Conservation (phyloP, 2,329 filamentous ascomycete species). For the Teratosphaeria nubilosa region DNA sequence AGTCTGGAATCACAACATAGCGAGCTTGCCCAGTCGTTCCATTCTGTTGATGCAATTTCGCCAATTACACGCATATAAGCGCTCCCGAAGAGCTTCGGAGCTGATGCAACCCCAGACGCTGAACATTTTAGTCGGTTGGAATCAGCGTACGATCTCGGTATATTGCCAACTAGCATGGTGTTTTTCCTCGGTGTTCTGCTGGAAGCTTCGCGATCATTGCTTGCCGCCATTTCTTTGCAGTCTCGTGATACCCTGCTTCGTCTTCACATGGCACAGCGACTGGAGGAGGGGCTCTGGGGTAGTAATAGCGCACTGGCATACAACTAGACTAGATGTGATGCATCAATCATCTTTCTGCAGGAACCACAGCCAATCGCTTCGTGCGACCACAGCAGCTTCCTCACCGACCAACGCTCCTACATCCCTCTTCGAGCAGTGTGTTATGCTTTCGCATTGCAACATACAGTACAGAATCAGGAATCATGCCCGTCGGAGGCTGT, state of each 20-base stretch:
- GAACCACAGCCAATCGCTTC: not conserved
- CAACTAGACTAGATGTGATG: not conserved
- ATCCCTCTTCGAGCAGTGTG: not conserved
- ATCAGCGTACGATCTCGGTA: not conserved
- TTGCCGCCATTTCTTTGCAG: not conserved
- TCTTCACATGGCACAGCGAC: not conserved
- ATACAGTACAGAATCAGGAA: not conserved
- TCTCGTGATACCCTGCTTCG: not conserved
- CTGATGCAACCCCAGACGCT: not conserved
- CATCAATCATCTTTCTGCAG: not conserved
- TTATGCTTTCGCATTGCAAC: not conserved
- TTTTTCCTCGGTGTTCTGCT: not conserved
- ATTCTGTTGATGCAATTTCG: not conserved
- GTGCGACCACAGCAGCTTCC: not conserved
- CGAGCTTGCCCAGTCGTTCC: not conserved
- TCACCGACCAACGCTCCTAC: not conserved
- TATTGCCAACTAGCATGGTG: not conserved
- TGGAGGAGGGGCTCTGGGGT: not conserved
- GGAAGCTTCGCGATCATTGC: not conserved
- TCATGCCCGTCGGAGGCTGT: not conserved
- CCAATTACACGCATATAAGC: not conserved
- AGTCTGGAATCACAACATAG: not conserved
- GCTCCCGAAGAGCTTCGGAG: not conserved
- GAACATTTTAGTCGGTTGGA: too few species aligned
- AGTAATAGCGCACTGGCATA: not conserved